phyloP scores from a whole-genome alignment of 2,329 filamentous ascomycete genomes.

The Scytalidium lignicola region DNA sequence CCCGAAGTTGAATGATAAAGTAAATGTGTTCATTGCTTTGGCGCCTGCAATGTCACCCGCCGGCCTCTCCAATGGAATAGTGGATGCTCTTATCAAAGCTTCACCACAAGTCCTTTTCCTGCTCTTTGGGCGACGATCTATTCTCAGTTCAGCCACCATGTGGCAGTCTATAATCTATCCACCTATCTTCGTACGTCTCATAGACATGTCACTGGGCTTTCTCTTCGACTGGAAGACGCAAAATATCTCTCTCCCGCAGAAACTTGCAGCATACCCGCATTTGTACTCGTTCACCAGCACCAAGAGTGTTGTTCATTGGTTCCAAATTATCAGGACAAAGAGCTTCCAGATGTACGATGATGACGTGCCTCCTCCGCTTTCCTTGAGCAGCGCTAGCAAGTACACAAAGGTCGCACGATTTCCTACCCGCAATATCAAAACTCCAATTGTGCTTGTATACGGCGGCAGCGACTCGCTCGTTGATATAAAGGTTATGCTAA shows the following conservation, averaged over 20 bases:
- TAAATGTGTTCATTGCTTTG: conserved; percentile 93
- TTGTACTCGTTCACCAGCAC: conserved; percentile 95
- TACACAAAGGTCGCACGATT: conserved; percentile 97
- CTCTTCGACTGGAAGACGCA: conserved; percentile 84
- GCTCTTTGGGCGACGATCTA: conserved; percentile 85
- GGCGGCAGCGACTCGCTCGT: conserved; percentile 91
- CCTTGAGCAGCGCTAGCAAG: conserved; percentile 64
- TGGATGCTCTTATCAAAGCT: conserved; percentile 88
- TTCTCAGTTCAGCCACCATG: conserved; percentile 89
- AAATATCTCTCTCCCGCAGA: conserved; percentile 84
- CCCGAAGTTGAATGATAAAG: conserved; percentile 82
- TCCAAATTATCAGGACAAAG: conserved; percentile 95
- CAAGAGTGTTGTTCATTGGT: conserved; percentile 98
- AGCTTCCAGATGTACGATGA: conserved; percentile 99
- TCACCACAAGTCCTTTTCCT: conserved; percentile 90
- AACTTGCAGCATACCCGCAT: conserved; percentile 92
- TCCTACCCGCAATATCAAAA: conserved; percentile 94
- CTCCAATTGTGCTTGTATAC: conserved; percentile 88
- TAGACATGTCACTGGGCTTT: conserved; percentile 75
- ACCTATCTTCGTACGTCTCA: conserved; percentile 82
- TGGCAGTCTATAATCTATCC: conserved; percentile 97
- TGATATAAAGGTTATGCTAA: conserved; percentile 88
- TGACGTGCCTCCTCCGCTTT: conserved; percentile 74
- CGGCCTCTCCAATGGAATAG: conserved; percentile 81
- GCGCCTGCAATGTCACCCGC: conserved; percentile 96